Conservation (phyloP, 2,329 filamentous ascomycete species). For the Paecilomyces fulvus region DNA sequence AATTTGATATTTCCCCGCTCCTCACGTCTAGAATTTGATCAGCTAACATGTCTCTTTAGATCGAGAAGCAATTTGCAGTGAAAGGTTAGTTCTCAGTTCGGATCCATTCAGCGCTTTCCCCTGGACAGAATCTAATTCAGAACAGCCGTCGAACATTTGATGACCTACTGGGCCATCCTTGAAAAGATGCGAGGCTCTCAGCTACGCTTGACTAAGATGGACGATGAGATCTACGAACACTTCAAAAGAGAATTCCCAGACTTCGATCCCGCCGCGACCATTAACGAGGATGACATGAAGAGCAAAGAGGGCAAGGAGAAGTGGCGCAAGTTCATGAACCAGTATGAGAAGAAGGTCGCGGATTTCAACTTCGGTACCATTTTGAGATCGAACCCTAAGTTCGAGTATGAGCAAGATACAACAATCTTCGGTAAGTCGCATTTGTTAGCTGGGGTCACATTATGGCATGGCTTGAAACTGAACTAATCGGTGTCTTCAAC, state of each 20-base stretch:
- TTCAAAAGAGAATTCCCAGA: conserved; percentile 85
- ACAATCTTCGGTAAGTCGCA: conserved; percentile 73
- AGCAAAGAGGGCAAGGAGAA: conserved; percentile 88
- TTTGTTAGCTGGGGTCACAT: background rate
- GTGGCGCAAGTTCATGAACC: conserved; percentile 91
- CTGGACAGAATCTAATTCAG: conserved; percentile 6
- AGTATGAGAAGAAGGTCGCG: conserved; percentile 88
- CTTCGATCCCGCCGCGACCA: conserved; percentile 70
- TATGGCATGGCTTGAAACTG: background rate
- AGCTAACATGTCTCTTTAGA: conserved; percentile 44
- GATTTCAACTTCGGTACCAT: conserved; percentile 99
- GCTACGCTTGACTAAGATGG: conserved; percentile 83
- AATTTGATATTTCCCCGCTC: background rate
- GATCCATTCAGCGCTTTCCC: background rate
- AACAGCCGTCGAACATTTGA: conserved; percentile 79
- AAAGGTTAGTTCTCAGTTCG: conserved; percentile 54
- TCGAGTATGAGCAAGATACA: conserved; percentile 77
- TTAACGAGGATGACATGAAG: conserved; percentile 95
- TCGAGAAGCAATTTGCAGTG: conserved; percentile 98
- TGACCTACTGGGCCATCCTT: conserved; percentile 94
- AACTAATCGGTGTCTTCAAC: conserved; percentile 28
- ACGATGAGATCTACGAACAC: conserved; percentile 90
- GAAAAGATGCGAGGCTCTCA: conserved; percentile 83
- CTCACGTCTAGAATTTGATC: background rate
- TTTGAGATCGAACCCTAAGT: conserved; percentile 67